Evolutionary conservation across 805 yeast genomes (phyloP).

Genomic region (Candida railenensis): DNA sequence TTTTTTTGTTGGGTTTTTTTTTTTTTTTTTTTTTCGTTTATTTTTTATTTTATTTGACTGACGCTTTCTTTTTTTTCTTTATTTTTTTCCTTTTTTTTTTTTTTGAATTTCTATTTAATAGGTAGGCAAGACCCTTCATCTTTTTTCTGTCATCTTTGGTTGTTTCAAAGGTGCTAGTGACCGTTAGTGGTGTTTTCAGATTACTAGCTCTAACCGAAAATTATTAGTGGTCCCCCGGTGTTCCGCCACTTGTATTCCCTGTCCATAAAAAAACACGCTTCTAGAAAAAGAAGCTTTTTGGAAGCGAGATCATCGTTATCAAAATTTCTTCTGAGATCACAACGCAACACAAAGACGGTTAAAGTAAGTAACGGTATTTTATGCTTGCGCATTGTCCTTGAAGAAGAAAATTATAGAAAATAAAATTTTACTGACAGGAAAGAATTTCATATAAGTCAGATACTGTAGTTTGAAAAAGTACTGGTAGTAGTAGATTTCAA

Average conservation of each 20-base stretch:
- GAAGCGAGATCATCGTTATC: neutral
- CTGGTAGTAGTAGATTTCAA: too few relatives aligned
- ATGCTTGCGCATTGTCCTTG: neutral
- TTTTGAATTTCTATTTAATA: neutral
- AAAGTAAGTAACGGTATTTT: too few relatives aligned
- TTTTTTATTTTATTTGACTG: neutral
- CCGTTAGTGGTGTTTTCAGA: too few relatives aligned
- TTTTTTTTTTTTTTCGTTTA: constrained; percentile 1
- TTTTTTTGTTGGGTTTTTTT: constrained; percentile 3
- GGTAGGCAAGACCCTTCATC: neutral
- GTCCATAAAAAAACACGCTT: too few relatives aligned
- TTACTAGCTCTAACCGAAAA: too few relatives aligned
- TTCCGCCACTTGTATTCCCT: neutral
- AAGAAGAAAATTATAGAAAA: too few relatives aligned
- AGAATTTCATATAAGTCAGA: too few relatives aligned
- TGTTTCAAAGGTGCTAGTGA: too few relatives aligned
- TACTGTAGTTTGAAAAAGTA: too few relatives aligned
- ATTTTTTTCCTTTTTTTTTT: constrained; percentile 1
- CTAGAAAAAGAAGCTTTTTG: constrained; percentile 1
- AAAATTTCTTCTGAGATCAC: neutral
- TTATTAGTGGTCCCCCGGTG: too few relatives aligned
- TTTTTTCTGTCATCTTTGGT: too few relatives aligned
- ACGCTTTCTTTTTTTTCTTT: neutral
- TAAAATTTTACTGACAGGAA: too few relatives aligned
- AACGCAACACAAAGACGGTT: neutral